Evolutionary conservation across 495 filamentous ascomycete genomes (phyloP), one percentile per base, ranked within the genome.

Genomic region (Hypoxylon fuscum): DNA sequence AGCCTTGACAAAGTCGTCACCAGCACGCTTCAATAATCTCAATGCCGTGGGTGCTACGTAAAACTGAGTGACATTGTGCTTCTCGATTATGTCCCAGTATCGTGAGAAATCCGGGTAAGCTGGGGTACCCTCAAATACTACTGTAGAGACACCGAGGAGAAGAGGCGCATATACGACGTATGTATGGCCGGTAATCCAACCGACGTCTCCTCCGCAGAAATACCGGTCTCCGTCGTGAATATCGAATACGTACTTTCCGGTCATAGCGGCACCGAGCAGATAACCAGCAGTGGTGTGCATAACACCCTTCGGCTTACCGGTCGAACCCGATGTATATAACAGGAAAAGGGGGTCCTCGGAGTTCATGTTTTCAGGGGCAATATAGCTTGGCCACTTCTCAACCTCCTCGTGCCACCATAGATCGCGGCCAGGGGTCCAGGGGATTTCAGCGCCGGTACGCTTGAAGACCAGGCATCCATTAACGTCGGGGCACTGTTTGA

Each of bases 161-260:
- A 99, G 83, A 51, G 95, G 95, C 9, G 95, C 92, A 70, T 99
- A 99, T 23, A 99, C 94, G 45, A 97, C 95, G 70, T 99, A 99
- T 42, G 95, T 97, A 78, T 99, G 95, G n/a, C 95, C 95, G 41
- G 96, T 98, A 71, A 99, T 98, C 95, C 95, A 99, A 66, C 95
- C 95, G 47, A 99, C 93, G 72, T 99, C 95, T 74, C 96, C 96
- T 74, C 92, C 95, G 68, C 95, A 98, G 85, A 97, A 98, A 81
- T 93, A 97, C 52, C 83, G 85, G 76, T 99, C 95, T 47, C 86
- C 87, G 43, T 93, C 88, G 66, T 99, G 95, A 62, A 99, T 95
- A 72, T 99, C 96, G 72, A 99, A 99, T 50, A 97, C 93, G 69
- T 99, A 98, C 77, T 97, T 99, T 66, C 92, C 96, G 32, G 95